Evolutionary conservation across 345 rosid genomes (phyloP).

Genomic region (Acer yangbiense): DNA sequence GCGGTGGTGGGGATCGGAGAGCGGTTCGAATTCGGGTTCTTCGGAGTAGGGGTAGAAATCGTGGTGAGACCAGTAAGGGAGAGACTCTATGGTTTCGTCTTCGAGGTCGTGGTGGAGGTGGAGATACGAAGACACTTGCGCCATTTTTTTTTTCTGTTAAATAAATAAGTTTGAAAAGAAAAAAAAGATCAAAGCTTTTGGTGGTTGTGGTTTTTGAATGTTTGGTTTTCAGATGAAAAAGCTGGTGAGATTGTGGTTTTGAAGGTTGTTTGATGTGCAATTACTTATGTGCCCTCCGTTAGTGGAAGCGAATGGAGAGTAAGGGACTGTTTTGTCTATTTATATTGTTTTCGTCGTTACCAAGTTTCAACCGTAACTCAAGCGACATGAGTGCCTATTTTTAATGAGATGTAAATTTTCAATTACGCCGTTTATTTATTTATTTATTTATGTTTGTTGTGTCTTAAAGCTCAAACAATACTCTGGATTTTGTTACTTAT

Average conservation of each 20-base stretch:
- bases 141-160: conserved; percentile 11
- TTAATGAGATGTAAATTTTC: not conserved
- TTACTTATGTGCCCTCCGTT: not conserved
- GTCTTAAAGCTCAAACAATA: too few species aligned
- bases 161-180: not conserved
- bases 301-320: too few species aligned
- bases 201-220: not conserved
- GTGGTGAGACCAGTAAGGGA: conserved; percentile 37
- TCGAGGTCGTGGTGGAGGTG: conserved; percentile 26
- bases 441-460: too few species aligned
- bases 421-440: too few species aligned
- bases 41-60: conserved; percentile 34
- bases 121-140: conserved; percentile 34
- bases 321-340: not conserved
- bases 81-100: conserved; percentile 33
- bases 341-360: not conserved
- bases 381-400: not conserved
- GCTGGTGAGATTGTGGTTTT: not conserved
- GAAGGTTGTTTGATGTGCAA: not conserved
- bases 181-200: not conserved
- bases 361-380: not conserved
- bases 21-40: conserved; percentile 29
- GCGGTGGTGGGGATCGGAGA: conserved; percentile 14
- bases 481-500: too few species aligned
- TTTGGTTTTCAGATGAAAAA: not conserved